Conservation (phyloP, 208 protist genomes). For the Leishmania gerbilli region DNA sequence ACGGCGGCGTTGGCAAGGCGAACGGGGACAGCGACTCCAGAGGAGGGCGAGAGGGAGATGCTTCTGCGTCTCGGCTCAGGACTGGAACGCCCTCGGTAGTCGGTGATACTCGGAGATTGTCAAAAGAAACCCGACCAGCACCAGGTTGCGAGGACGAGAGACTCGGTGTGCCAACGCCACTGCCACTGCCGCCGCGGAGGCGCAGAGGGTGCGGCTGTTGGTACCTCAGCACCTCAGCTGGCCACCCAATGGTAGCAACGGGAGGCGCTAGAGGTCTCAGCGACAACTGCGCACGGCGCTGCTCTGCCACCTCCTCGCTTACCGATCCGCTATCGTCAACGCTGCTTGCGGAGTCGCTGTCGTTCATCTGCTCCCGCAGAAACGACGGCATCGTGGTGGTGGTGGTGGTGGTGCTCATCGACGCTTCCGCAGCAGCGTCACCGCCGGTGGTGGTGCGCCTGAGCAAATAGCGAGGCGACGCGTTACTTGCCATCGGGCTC, state of each 20-base stretch:
- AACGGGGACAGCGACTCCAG: not conserved
- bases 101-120: not conserved
- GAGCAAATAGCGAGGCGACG: not conserved
- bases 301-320: not conserved
- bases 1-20: not conserved
- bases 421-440: not conserved
- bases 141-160: not conserved
- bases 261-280: not conserved
- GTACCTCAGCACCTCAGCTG: slow-evolving; percentile 4
- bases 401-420: not conserved
- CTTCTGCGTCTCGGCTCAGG: not conserved
- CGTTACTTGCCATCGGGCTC: not conserved
- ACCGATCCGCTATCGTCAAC: too few relatives aligned
- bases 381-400: not conserved
- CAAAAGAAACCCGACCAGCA: not conserved
- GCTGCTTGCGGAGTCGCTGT: not conserved
- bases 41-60: not conserved
- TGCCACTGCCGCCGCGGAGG: not conserved
- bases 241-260: not conserved
- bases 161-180: not conserved
- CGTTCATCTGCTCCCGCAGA: not conserved
- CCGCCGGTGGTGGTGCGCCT: not conserved
- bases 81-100: not conserved
- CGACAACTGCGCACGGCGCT: not conserved
- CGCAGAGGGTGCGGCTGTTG: not conserved